Percentiles rank a stretch among this genome's conserved stretches.
Conservation (phyloP, 108 stramenopile species). For the Mayamaea pseudoterrestris region DNA sequence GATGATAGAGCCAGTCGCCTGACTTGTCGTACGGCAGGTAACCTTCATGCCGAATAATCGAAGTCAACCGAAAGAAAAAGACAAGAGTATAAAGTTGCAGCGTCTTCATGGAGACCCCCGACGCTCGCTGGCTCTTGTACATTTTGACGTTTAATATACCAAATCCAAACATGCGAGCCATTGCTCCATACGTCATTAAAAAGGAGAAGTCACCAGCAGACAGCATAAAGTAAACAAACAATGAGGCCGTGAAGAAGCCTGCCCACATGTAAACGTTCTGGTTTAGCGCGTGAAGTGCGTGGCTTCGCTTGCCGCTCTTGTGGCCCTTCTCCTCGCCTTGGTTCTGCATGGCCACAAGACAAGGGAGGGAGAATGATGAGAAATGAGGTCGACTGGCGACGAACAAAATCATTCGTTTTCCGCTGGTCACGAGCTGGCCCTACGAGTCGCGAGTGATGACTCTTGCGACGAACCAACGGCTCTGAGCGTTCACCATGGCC, state of each 20-base stretch:
- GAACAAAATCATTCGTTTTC: not conserved
- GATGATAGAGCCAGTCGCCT: conserved; percentile 97
- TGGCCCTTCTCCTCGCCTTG: conserved; percentile 22
- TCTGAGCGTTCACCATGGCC: not conserved
- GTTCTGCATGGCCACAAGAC: conserved; percentile 5
- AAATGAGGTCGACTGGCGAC: not conserved
- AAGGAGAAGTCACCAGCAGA: conserved; percentile 97
- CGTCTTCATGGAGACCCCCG: conserved; percentile 90
- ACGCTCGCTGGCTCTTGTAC: conserved; percentile 67
- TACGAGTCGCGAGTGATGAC: not conserved
- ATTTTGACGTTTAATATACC: conserved; percentile 89
- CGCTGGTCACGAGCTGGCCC: no score
- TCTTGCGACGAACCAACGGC: not conserved
- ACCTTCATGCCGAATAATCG: conserved; percentile 94
- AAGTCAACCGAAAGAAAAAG: conserved; percentile 88
- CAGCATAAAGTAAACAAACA: conserved; percentile 85
- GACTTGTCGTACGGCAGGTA: conserved; percentile 98
- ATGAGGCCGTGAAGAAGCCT: conserved; percentile 81
- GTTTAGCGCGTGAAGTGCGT: conserved; percentile 75
- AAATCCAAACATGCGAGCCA: conserved; percentile 94
- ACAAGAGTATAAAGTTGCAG: conserved; percentile 87
- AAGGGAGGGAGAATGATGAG: not conserved
- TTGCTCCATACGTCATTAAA: conserved; percentile 94
- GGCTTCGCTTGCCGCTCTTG: conserved; percentile 58
- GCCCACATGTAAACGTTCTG: conserved; percentile 87